Evolutionary conservation across 129 eudicot genomes (phyloP).

Genomic region (Artemisia annua): DNA sequence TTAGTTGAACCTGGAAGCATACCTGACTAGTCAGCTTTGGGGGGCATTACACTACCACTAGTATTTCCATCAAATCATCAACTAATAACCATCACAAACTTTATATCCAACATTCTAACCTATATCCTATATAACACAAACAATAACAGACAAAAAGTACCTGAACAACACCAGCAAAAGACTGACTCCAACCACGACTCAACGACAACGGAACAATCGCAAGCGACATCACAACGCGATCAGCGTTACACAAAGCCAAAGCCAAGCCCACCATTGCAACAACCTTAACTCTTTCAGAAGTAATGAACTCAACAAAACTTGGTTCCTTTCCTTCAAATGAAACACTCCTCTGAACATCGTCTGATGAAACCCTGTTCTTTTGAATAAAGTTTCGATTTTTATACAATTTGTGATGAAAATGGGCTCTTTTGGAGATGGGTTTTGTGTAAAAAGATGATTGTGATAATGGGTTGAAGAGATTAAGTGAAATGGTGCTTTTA

Average conservation of each 20-base stretch:
- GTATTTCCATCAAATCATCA: too few species aligned
- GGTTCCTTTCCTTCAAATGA: slow-evolving; percentile 36
- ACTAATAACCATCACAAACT: too few species aligned
- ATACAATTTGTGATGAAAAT: neutral
- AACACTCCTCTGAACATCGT: slow-evolving; percentile 37
- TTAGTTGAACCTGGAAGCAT: too few species aligned
- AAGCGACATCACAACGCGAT: slow-evolving; percentile 97
- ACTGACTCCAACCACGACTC: slow-evolving; percentile 72
- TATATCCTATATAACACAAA: neutral
- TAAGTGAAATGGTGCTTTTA: slow-evolving; percentile 12
- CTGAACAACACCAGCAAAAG: slow-evolving; percentile 99
- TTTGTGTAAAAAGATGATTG: slow-evolving; percentile 16
- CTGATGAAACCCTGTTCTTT: slow-evolving; percentile 49
- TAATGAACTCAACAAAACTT: slow-evolving; percentile 70
- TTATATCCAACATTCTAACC: neutral
- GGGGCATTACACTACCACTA: too few species aligned
- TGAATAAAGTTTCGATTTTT: slow-evolving; percentile 18
- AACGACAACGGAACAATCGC: slow-evolving; percentile 84
- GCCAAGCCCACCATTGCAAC: slow-evolving; percentile 95
- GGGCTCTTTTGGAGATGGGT: slow-evolving; percentile 9
- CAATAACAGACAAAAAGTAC: slow-evolving; percentile 30
- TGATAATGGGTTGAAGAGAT: slow-evolving; percentile 3
- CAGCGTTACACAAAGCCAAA: slow-evolving; percentile 89
- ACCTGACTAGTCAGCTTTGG: too few species aligned
- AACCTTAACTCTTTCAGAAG: slow-evolving; percentile 96